Percentiles rank a stretch among this genome's conserved stretches.
Conservation (phyloP, 441 rosid species). For the Populus hybrid region DNA sequence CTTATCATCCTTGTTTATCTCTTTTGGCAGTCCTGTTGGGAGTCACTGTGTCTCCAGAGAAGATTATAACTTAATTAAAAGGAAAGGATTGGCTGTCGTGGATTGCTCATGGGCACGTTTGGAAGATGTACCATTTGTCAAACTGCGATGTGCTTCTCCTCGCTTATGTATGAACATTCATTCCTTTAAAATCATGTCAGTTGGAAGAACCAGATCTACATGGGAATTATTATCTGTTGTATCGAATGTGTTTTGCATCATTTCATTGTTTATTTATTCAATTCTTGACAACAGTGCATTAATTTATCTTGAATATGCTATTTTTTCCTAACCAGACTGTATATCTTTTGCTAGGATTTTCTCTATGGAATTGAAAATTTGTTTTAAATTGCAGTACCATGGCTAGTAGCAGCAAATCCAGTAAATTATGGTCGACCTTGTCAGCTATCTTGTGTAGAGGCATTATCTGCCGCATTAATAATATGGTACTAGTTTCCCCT, state of each 20-base stretch:
- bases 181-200: neutral
- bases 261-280: no score
- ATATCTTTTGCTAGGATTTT: neutral
- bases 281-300: neutral
- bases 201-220: neutral
- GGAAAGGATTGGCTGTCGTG: slow-evolving; percentile 92
- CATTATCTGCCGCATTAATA: slow-evolving; percentile 85
- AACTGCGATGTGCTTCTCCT: slow-evolving; percentile 87
- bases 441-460: slow-evolving; percentile 93
- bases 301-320: no score
- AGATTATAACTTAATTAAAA: slow-evolving; percentile 66
- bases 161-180: slow-evolving; percentile 67
- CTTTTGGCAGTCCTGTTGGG: slow-evolving; percentile 77
- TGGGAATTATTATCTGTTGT: neutral
- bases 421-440: slow-evolving; percentile 97
- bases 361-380: slow-evolving; percentile 6
- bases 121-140: slow-evolving; percentile 87
- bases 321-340: neutral
- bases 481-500: slow-evolving; percentile 50
- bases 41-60: slow-evolving; percentile 81
- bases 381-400: slow-evolving; percentile 64
- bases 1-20: neutral
- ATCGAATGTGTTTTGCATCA: no score
- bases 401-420: slow-evolving; percentile 99
- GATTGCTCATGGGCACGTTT: slow-evolving; percentile 99